Percentiles rank a stretch among this genome's conserved stretches.
These are phyloP conservation scores for Tetrapisispora iriomotensis DNA, from an alignment of 805 yeast genomes.

Conservation along the genomic window DNA sequence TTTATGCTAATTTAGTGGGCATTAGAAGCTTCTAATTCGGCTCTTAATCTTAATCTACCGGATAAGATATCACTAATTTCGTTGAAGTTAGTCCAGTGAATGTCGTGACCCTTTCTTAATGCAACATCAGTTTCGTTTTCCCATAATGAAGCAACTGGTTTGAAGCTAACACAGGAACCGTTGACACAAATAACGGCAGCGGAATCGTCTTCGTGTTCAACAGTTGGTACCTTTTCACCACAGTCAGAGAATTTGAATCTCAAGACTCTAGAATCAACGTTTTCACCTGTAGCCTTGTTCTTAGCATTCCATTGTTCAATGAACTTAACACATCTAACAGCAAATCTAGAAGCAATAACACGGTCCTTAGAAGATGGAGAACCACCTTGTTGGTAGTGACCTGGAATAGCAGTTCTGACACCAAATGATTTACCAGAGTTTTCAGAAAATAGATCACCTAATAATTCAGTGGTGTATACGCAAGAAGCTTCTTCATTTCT, in stretches of 20 bases:
- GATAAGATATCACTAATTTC: slow-evolving; percentile 59
- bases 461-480: slow-evolving; percentile 70
- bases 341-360: slow-evolving; percentile 79
- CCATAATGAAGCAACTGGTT: slow-evolving; percentile 48
- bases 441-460: slow-evolving; percentile 75
- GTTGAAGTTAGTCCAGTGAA: slow-evolving; percentile 60
- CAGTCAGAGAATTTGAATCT: slow-evolving; percentile 40
- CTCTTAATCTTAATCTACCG: slow-evolving; percentile 51
- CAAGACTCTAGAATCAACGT: slow-evolving; percentile 36
- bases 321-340: slow-evolving; percentile 81
- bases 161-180: slow-evolving; percentile 54
- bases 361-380: slow-evolving; percentile 92
- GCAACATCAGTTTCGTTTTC: slow-evolving; percentile 47
- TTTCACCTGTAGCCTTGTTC: slow-evolving; percentile 23
- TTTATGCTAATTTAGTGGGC: slow-evolving; percentile 4
- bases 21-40: slow-evolving; percentile 23
- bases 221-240: slow-evolving; percentile 39
- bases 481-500: slow-evolving; percentile 77
- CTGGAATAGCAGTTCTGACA: slow-evolving; percentile 92
- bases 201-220: slow-evolving; percentile 33
- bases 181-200: slow-evolving; percentile 63
- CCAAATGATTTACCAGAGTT: slow-evolving; percentile 73
- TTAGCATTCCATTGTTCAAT: slow-evolving; percentile 53
- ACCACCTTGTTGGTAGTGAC: slow-evolving; percentile 97
- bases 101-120: slow-evolving; percentile 53